Evolutionary conservation across 2,329 filamentous ascomycete genomes (phyloP), one percentile per base, ranked within the genome.

Genomic region (Delphinella strobiligena): DNA sequence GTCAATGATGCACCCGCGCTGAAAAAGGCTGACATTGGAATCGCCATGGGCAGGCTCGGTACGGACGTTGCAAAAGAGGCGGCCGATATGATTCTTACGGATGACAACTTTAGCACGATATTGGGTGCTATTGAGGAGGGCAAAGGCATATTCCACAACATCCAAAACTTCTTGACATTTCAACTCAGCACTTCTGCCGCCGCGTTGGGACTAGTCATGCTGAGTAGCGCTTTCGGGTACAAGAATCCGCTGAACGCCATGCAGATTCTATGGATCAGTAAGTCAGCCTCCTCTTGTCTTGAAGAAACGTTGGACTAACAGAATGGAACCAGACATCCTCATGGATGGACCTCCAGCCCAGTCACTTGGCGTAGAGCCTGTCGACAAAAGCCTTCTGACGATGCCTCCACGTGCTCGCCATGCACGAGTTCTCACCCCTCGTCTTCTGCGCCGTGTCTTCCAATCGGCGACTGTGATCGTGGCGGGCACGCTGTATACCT

Each of bases 191-290:
- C 91, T 35, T 95, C 87, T 58, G 91, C 93, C 15, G 91, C 93
- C 40, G 87, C 91, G 45, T 68, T 98, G 49, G 86, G 83, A 42
- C 71, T 98, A 39, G 91, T 98, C 14, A 76, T 98, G 49, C 63
- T 98, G 53, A 95, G 88, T 68, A 95, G 87, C 19, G 82, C 85
- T 50, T 73, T 95, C 45, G 91, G 91, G 30, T 91, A 93, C 66
- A 88, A 86, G 63, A 94, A 91, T 57, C 93, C 91, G 34, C 71
- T 98, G 45, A 98, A 98, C 59, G 87, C 91, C 36, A 98, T 98
- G 91, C 91, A 98, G 66, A 98, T 98, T 66, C 73, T 98, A 31
- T 98, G 91, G 91, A 98, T 98, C 55, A 98, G 89, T 95, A 67
- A 67, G 86, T 74, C 10, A 5, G 15, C 36, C 34, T 27, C 35